phyloP scores from a whole-genome alignment of 805 yeast species.

The Cyberlindnera petersonii region DNA sequence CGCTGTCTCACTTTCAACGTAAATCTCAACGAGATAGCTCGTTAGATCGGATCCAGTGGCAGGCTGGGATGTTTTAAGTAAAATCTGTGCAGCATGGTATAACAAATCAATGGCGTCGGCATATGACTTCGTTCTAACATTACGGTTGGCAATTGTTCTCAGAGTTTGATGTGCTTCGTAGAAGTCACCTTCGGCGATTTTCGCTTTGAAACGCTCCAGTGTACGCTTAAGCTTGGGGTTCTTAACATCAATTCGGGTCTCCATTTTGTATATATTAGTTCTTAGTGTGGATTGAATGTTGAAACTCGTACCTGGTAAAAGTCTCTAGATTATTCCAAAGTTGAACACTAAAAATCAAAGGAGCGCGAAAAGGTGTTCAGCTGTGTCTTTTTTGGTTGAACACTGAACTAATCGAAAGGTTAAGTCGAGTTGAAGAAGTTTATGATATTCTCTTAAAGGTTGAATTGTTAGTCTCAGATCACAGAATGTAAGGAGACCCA shows the following conservation, averaged over 20 bases:
- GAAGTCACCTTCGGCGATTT: slow-evolving; percentile 69
- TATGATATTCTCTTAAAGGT: too few species aligned
- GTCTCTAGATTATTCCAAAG: too few species aligned
- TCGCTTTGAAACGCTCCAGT: slow-evolving; percentile 58
- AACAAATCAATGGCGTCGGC: slow-evolving; percentile 70
- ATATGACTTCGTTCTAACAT: slow-evolving; percentile 64
- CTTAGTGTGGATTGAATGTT: too few species aligned
- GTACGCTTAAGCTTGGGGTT: slow-evolving; percentile 51
- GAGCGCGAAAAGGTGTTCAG: too few species aligned
- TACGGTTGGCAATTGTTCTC: slow-evolving; percentile 83
- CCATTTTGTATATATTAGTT: slow-evolving; percentile 5
- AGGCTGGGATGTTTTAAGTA: slow-evolving; percentile 65
- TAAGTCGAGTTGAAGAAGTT: too few species aligned
- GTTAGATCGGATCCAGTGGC: slow-evolving; percentile 82
- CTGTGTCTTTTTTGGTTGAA: too few species aligned
- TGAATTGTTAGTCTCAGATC: too few species aligned
- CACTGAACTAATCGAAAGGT: too few species aligned
- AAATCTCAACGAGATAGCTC: slow-evolving; percentile 66
- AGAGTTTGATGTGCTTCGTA: slow-evolving; percentile 97
- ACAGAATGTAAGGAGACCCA: too few species aligned
- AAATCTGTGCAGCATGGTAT: slow-evolving; percentile 63
- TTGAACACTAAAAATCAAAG: too few species aligned
- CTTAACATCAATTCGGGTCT: slow-evolving; percentile 16
- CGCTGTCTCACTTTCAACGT: slow-evolving; percentile 44
- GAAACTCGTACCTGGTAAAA: too few species aligned